These are phyloP conservation scores for Xeromyces bisporus DNA, from an alignment of 495 filamentous ascomycete species.

Conservation along the genomic window DNA sequence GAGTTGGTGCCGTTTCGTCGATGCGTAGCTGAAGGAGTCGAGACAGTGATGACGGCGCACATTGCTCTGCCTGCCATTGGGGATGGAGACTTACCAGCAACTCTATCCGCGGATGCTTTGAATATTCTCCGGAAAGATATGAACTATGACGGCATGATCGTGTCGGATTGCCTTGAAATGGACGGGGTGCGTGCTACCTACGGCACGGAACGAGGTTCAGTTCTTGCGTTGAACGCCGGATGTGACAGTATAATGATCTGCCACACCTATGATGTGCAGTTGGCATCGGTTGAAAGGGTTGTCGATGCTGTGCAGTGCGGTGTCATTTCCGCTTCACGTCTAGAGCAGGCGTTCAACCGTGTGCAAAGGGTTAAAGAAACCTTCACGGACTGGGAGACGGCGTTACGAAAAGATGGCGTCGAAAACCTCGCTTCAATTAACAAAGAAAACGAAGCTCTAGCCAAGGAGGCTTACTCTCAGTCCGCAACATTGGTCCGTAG, in stretches of 20 bases:
- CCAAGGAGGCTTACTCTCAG: constrained; percentile 20
- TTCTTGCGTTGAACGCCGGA: constrained; percentile 30
- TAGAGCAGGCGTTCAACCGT: constrained; percentile 21
- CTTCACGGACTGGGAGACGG: constrained; percentile 16
- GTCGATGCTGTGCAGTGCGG: constrained; percentile 24
- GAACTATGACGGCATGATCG: constrained; percentile 24
- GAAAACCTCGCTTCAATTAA: constrained; percentile 11
- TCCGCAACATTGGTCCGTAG: constrained; percentile 29
- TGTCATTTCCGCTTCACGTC: constrained; percentile 10
- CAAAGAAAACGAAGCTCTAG: constrained; percentile 7
- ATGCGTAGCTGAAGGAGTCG: constrained; percentile 24
- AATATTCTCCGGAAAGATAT: constrained; percentile 25
- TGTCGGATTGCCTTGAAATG: constrained; percentile 29
- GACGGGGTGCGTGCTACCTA: constrained; percentile 30
- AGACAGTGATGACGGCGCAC: constrained; percentile 28
- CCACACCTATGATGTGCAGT: constrained; percentile 30
- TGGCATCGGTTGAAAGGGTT: constrained; percentile 25
- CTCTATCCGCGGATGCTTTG: constrained; percentile 19
- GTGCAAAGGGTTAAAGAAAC: constrained; percentile 21
- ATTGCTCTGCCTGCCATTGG: constrained; percentile 23
- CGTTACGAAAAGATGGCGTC: constrained; percentile 6
- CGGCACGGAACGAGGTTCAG: constrained; percentile 29
- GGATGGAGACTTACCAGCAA: constrained; percentile 18
- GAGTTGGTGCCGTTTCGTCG: constrained; percentile 27
- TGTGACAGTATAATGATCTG: constrained; percentile 35